Evolutionary conservation across 2,329 filamentous ascomycete genomes (phyloP).

Genomic region (Aspergillus sp.): DNA sequence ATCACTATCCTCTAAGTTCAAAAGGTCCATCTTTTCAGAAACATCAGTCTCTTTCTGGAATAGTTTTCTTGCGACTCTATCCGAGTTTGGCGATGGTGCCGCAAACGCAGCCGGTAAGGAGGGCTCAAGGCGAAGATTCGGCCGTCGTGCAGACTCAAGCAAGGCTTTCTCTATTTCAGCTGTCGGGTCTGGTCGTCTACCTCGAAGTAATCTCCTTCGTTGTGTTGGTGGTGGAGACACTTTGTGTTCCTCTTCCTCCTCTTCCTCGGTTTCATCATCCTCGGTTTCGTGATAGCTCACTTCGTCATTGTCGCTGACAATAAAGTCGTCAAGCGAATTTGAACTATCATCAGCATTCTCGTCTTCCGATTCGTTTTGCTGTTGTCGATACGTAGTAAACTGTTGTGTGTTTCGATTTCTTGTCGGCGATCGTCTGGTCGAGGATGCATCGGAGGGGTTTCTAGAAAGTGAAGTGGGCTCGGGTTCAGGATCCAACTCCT

Average conservation of each 20-base stretch:
- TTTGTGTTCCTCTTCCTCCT: slow-evolving; percentile 24
- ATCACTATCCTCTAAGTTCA: slow-evolving; percentile 25
- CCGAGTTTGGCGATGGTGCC: slow-evolving; percentile 12
- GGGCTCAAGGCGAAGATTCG: slow-evolving; percentile 20
- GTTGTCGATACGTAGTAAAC: slow-evolving; percentile 21
- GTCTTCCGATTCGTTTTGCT: slow-evolving; percentile 21
- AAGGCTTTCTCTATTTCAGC: slow-evolving; percentile 16
- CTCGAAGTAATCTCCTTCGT: slow-evolving; percentile 36
- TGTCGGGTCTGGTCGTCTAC: slow-evolving; percentile 28
- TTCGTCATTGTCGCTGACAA: slow-evolving; percentile 43
- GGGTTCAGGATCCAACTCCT: slow-evolving; percentile 14
- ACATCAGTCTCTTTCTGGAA: slow-evolving; percentile 25
- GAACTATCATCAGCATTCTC: slow-evolving; percentile 30
- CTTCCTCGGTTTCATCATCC: slow-evolving; percentile 30
- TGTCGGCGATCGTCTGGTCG: slow-evolving; percentile 19
- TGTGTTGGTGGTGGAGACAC: slow-evolving; percentile 21
- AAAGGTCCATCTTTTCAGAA: slow-evolving; percentile 21
- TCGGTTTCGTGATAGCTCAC: slow-evolving; percentile 35
- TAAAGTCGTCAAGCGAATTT: slow-evolving; percentile 42
- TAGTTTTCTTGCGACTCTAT: slow-evolving; percentile 17
- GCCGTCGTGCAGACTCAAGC: slow-evolving; percentile 13
- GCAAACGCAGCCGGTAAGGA: slow-evolving; percentile 21
- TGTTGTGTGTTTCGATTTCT: slow-evolving; percentile 17
- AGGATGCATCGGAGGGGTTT: slow-evolving; percentile 22
- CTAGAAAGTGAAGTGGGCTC: slow-evolving; percentile 15